These are phyloP conservation scores for Lasiosphaeria hispida DNA, from an alignment of 495 filamentous ascomycete species.

Conservation along the genomic window DNA sequence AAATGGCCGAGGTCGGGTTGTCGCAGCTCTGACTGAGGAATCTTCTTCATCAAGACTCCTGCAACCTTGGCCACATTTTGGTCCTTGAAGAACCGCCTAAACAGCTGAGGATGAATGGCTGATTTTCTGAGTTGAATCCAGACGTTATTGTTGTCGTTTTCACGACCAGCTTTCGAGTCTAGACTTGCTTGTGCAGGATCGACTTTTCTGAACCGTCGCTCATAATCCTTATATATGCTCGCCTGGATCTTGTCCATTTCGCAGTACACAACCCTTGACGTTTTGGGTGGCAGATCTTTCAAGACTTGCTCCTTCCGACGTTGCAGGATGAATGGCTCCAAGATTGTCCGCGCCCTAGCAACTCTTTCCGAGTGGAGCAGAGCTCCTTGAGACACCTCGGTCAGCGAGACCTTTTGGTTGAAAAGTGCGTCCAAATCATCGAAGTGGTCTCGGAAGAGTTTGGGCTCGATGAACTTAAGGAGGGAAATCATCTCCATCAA, in stretches of 20 bases:
- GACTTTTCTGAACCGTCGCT: slow-evolving; percentile 36
- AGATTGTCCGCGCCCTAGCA: slow-evolving; percentile 79
- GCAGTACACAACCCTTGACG: slow-evolving; percentile 71
- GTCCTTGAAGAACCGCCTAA: slow-evolving; percentile 75
- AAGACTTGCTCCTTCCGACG: slow-evolving; percentile 95
- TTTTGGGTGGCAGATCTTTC: slow-evolving; percentile 80
- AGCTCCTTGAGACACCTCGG: slow-evolving; percentile 67
- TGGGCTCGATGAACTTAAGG: slow-evolving; percentile 86
- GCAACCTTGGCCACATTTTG: slow-evolving; percentile 72
- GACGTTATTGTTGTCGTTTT: slow-evolving; percentile 61
- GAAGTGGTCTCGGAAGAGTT: slow-evolving; percentile 68
- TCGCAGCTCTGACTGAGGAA: slow-evolving; percentile 41
- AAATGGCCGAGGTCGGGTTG: slow-evolving; percentile 62
- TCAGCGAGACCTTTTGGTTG: slow-evolving; percentile 82
- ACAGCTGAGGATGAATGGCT: slow-evolving; percentile 87
- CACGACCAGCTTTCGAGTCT: slow-evolving; percentile 33
- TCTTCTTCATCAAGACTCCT: slow-evolving; percentile 63
- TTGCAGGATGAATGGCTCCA: slow-evolving; percentile 91
- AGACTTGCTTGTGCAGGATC: slow-evolving; percentile 47
- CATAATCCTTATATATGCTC: slow-evolving; percentile 62
- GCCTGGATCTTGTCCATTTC: slow-evolving; percentile 67
- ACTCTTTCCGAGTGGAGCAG: slow-evolving; percentile 84
- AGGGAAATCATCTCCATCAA: slow-evolving; percentile 85
- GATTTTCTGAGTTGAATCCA: slow-evolving; percentile 92
- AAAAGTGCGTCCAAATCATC: slow-evolving; percentile 81